phyloP scores from a whole-genome alignment of 257 asterid genomes.

The Eucommia ulmoides region DNA sequence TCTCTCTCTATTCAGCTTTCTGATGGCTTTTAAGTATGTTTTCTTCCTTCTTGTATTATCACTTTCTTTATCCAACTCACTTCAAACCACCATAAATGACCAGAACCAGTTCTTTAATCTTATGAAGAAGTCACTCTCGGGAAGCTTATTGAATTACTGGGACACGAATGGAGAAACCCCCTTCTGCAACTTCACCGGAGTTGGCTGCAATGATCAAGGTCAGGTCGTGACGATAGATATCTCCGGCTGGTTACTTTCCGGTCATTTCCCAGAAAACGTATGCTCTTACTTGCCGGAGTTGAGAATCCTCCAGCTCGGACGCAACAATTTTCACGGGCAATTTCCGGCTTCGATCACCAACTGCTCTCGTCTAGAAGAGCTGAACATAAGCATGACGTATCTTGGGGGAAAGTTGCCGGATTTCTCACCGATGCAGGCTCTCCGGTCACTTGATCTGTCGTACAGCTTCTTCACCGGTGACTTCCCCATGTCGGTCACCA shows the following conservation, averaged over 20 bases:
- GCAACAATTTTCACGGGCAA: neutral
- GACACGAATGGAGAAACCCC: constrained; percentile 10
- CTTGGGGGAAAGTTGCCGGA: neutral
- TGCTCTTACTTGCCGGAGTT: constrained; percentile 57
- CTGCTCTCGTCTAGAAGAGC: constrained; percentile 1
- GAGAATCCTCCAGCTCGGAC: constrained; percentile 35
- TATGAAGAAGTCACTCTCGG: constrained; percentile 28
- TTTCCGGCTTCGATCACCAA: neutral
- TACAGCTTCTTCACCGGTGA: neutral
- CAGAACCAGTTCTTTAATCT: constrained; percentile 40
- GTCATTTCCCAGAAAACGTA: constrained; percentile 39
- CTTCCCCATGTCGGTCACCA: neutral
- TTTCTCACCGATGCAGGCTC: neutral
- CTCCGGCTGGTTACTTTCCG: constrained; percentile 53
- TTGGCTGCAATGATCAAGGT: constrained; percentile 41
- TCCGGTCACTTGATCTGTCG: neutral
- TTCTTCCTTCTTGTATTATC: constrained; percentile 15
- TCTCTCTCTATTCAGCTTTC: neutral
- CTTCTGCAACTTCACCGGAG: constrained; percentile 44
- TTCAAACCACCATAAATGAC: constrained; percentile 6
- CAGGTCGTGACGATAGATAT: constrained; percentile 41
- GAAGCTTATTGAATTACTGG: constrained; percentile 46
- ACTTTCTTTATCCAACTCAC: constrained; percentile 14
- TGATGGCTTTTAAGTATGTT: constrained; percentile 25
- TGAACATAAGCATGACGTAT: neutral